Conservation (phyloP, 805 yeast species). For the Metschnikowia lunata region DNA sequence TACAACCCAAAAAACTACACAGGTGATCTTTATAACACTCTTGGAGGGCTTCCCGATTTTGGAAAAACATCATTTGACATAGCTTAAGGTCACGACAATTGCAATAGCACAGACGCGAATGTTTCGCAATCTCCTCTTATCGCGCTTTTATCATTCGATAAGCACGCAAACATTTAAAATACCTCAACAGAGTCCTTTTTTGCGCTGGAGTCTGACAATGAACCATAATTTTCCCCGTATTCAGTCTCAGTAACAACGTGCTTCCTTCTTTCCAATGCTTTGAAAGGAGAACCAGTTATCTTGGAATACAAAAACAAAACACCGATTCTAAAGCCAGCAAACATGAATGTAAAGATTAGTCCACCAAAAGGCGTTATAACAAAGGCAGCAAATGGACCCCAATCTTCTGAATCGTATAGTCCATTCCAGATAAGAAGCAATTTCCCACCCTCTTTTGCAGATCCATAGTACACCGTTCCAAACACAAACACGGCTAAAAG, state of each 20-base stretch:
- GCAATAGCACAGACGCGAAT: too few species aligned
- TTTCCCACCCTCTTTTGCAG: slow-evolving; percentile 72
- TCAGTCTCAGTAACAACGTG: slow-evolving; percentile 9
- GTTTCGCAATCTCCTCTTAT: too few species aligned
- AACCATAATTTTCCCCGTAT: slow-evolving; percentile 14
- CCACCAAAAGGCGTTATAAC: slow-evolving; percentile 87
- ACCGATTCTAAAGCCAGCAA: slow-evolving; percentile 47
- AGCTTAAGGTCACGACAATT: slow-evolving; percentile 13
- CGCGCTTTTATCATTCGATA: too few species aligned
- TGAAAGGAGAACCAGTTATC: slow-evolving; percentile 36
- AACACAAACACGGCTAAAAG: slow-evolving; percentile 73
- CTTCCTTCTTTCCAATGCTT: slow-evolving; percentile 41
- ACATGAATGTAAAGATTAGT: slow-evolving; percentile 49
- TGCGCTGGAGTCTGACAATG: slow-evolving; percentile 16
- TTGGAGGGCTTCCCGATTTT: slow-evolving; percentile 43
- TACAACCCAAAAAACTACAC: slow-evolving; percentile 49
- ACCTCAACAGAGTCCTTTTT: slow-evolving; percentile 4
- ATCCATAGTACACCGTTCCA: slow-evolving; percentile 74
- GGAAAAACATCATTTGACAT: slow-evolving; percentile 27
- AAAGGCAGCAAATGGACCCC: slow-evolving; percentile 95
- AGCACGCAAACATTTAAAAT: neutral
- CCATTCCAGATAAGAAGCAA: slow-evolving; percentile 77
- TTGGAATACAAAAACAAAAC: slow-evolving; percentile 28
- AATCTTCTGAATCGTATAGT: slow-evolving; percentile 67
- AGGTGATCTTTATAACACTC: slow-evolving; percentile 57